Conservation (phyloP, 768 basidiomycete genomes). For the Lactarius pseudohatsudake region DNA sequence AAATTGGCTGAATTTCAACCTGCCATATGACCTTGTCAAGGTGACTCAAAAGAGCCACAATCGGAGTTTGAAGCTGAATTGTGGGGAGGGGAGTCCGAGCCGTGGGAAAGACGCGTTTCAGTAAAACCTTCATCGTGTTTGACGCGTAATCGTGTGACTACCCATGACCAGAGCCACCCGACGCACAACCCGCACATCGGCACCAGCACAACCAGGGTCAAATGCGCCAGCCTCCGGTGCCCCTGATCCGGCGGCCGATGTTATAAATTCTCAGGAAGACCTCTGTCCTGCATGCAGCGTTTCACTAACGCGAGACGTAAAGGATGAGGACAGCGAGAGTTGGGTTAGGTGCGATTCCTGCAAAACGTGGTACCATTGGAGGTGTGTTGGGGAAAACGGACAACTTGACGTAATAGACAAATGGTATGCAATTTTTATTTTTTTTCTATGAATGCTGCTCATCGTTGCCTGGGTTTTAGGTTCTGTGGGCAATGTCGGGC, state of each 20-base stretch:
- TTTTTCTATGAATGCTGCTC: conserved; percentile 25
- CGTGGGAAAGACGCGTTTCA: not conserved
- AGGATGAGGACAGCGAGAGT: conserved; percentile 55
- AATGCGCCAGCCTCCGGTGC: not conserved
- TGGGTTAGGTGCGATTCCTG: conserved; percentile 86
- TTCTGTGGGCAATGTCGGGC: conserved; percentile 65
- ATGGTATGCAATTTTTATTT: conserved; percentile 54
- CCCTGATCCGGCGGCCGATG: conserved; percentile 1
- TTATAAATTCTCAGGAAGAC: conserved; percentile 16
- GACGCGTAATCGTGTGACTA: not conserved
- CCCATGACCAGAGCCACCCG: conserved; percentile 22
- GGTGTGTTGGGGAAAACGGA: conserved; percentile 66
- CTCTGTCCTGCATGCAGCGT: conserved; percentile 24
- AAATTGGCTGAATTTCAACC: too few relatives aligned
- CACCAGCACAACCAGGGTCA: conserved; percentile 6
- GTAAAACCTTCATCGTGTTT: not conserved
- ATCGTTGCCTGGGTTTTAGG: conserved; percentile 42
- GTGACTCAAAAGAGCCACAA: too few relatives aligned
- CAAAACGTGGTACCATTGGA: conserved; percentile 84
- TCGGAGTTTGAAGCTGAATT: too few relatives aligned
- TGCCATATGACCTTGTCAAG: too few relatives aligned
- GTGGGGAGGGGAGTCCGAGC: too few relatives aligned
- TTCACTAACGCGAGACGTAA: conserved; percentile 31
- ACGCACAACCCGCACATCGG: conserved; percentile 18
- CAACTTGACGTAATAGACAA: conserved; percentile 72